A percentile compares a stretch with the other conserved stretches of the same genome.
These are phyloP conservation scores for Talaromyces proteolyticus DNA, from an alignment of 495 filamentous ascomycete genomes.

Conservation along the genomic window DNA sequence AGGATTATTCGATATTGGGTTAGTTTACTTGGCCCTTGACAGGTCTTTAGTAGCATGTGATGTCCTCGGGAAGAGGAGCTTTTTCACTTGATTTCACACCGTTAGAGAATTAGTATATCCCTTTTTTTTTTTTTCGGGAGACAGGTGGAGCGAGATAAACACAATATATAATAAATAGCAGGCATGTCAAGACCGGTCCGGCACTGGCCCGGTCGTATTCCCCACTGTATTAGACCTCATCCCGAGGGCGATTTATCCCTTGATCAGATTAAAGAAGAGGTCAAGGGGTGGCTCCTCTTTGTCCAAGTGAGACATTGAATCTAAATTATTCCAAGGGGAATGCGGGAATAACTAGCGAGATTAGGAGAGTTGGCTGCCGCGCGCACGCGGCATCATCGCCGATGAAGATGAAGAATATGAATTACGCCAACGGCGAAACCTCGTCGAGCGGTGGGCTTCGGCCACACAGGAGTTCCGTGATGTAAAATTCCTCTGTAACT, in stretches of 20 bases:
- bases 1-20: too few relatives aligned
- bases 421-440: conserved; percentile 10
- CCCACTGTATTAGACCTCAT: conserved; percentile 8
- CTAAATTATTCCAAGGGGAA: neutral
- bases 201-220: conserved; percentile 12
- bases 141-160: neutral
- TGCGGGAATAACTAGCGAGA: neutral
- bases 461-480: conserved; percentile 13
- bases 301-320: conserved; percentile 1
- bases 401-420: conserved; percentile 11
- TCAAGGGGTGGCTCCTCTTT: conserved; percentile 13
- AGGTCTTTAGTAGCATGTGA: neutral
- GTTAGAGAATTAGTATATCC: neutral
- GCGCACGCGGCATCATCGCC: neutral
- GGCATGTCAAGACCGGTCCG: neutral
- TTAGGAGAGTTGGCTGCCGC: conserved; percentile 7
- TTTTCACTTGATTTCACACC: neutral
- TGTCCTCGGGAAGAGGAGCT: neutral
- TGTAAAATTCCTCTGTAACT: conserved; percentile 4
- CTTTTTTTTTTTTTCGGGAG: neutral
- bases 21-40: too few relatives aligned
- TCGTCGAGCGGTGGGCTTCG: conserved; percentile 12
- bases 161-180: neutral
- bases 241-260: conserved; percentile 7
- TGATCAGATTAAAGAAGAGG: conserved; percentile 10